Base-by-base conservation (phyloP, 139 green algal species). In the Asterochloris sp. region DNA sequence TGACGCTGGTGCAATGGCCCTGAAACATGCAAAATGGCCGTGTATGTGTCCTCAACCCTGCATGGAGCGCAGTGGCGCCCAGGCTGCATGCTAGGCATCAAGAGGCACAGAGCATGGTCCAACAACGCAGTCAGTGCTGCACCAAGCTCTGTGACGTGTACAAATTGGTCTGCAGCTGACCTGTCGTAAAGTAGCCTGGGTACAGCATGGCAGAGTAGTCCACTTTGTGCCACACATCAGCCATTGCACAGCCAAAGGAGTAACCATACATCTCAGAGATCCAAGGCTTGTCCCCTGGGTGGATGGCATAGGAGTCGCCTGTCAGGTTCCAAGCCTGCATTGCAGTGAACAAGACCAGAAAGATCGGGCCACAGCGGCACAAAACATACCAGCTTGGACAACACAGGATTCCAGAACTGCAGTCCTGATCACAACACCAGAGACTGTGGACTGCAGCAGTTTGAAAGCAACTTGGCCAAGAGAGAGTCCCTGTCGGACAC, bases 231-330 rank as follows among this genome's bases (percentile, higher is more conserved):
- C 94, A 96, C 38, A 98, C 88, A 62, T 89, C 85, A 13, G 87
- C 84, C 80, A 93, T 91, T 6, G 94, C 87, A n/a, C 85, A 89
- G 8, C 84, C 94, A 68, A 94, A 98, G 12, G 85, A 90, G 84
- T 98, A 98, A 29, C 95, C 95, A 80, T 97, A 97, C 94, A 96
- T 97, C 85, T 95, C 93, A 13, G 82, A 87, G 64, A 96, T 97
- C 94, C 94, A 97, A 54, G 94, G 92, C 86, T 94, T 94, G 66
- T 78, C 73, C 62, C 88, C 88, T 73, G 82, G 84, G 62, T 91
- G 76, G 11, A 77, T 86, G 29, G 62, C 76, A 67, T 89, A 90
- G 0, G 79, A 71, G 69, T 89, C 86, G 16, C 84, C 83, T 64
- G 83, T 91, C 29, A 95, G 82, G 14, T 87, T 88, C 93, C 90